A percentile compares a stretch with the other conserved stretches of the same genome.
phyloP scores from a whole-genome alignment of 1,284 basidiomycete species.

The Fistulinella cinereoalba region DNA sequence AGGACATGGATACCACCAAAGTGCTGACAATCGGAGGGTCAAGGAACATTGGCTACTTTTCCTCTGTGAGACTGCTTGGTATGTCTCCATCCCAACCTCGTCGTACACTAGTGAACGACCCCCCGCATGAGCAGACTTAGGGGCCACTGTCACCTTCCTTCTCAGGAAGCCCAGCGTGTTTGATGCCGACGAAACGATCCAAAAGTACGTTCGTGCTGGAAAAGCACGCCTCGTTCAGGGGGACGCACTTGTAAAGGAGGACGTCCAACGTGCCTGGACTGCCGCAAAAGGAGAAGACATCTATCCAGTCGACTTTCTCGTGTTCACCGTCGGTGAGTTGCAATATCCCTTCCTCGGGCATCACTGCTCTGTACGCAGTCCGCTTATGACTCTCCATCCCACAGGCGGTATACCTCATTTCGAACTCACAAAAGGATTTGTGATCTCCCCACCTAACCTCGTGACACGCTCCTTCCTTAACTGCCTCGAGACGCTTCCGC shows the following conservation, averaged over 20 bases:
- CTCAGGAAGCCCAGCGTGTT: constrained; percentile 43
- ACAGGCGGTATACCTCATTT: constrained; percentile 21
- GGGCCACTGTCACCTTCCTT: constrained; percentile 50
- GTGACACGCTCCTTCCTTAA: constrained; percentile 30
- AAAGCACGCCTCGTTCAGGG: constrained; percentile 45
- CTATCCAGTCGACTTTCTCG: constrained; percentile 24
- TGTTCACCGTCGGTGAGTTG: constrained; percentile 26
- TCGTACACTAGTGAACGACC: too few species aligned
- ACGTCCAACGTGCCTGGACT: constrained; percentile 44
- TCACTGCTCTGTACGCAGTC: background rate
- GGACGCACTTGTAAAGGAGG: constrained; percentile 45
- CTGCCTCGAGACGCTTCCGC: constrained; percentile 28
- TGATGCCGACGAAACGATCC: constrained; percentile 43
- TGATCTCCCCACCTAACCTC: constrained; percentile 28
- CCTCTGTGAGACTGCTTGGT: constrained; percentile 52
- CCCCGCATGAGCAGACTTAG: constrained; percentile 44
- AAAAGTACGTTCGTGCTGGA: constrained; percentile 39
- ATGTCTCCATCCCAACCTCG: too few species aligned
- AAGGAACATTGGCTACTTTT: constrained; percentile 59
- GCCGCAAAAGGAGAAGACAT: constrained; percentile 22
- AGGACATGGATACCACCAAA: constrained; percentile 29
- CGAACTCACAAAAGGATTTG: constrained; percentile 23
- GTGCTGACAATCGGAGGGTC: constrained; percentile 58
- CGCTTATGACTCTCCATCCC: too few species aligned
- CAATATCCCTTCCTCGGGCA: too few species aligned